A percentile compares a stretch with the other conserved stretches of the same genome.
Evolutionary conservation across 2,329 filamentous ascomycete species (phyloP).

Genomic region (Cercospora sojina): DNA sequence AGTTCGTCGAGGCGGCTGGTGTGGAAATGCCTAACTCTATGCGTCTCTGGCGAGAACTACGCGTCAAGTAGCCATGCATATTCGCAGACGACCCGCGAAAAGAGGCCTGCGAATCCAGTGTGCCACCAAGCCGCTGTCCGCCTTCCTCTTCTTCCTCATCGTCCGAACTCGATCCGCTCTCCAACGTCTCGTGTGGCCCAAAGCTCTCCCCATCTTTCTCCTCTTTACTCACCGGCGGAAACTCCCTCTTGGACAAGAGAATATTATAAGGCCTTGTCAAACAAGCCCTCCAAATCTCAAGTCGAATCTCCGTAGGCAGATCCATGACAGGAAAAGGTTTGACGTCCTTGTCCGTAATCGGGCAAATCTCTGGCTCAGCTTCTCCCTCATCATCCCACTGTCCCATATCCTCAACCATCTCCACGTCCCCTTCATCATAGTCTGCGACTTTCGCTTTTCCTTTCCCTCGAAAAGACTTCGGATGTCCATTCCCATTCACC

Average conservation of each 20-base stretch:
- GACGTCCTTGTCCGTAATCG: conserved; percentile 28
- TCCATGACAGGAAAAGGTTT: conserved; percentile 42
- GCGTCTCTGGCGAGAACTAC: neutral
- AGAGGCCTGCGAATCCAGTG: neutral
- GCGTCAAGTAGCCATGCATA: neutral
- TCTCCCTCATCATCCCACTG: neutral
- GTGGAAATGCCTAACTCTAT: neutral
- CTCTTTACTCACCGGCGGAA: conserved; percentile 9
- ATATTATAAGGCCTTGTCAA: conserved; percentile 37
- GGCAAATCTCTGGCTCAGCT: conserved; percentile 17
- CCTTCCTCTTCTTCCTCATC: conserved; percentile 4
- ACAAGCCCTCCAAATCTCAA: conserved; percentile 46
- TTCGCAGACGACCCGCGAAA: neutral
- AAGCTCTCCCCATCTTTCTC: conserved; percentile 1
- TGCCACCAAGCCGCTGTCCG: neutral
- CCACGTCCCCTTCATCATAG: conserved; percentile 2
- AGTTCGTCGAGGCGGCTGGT: neutral
- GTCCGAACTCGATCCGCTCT: conserved; percentile 3
- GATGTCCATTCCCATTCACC: conserved; percentile 3
- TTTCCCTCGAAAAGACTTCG: conserved; percentile 10
- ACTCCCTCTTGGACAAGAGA: conserved; percentile 33
- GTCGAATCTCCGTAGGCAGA: conserved; percentile 48
- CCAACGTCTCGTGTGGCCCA: neutral
- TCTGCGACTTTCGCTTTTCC: conserved; percentile 17
- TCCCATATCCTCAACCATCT: neutral